These are phyloP conservation scores for Effrenium voratum DNA, from an alignment of 73 alveolate genomes.

Conservation along the genomic window DNA sequence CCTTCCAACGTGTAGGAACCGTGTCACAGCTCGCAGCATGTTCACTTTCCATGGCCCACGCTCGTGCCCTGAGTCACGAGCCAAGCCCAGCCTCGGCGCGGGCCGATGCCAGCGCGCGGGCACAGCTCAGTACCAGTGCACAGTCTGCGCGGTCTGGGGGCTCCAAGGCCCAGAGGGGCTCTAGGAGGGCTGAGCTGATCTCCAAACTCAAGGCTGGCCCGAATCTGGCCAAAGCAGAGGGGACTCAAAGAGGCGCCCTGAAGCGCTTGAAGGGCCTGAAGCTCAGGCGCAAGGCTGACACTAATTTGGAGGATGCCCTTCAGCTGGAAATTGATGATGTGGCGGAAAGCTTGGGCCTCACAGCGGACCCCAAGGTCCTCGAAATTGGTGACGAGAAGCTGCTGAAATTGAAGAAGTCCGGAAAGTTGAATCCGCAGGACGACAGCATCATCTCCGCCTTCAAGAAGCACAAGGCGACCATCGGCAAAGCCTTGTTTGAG, in stretches of 20 bases:
- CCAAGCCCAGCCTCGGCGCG: too few species aligned
- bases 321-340: slow-evolving; percentile 26
- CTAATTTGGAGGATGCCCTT: neutral
- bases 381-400: slow-evolving; percentile 64
- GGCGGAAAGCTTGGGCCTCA: slow-evolving; percentile 36
- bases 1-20: too few species aligned
- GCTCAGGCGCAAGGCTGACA: neutral
- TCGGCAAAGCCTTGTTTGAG: slow-evolving; percentile 46
- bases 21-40: too few species aligned
- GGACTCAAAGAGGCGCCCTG: neutral
- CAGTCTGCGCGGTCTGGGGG: too few species aligned
- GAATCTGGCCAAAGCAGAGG: neutral
- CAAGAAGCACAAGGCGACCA: slow-evolving; percentile 81
- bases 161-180: too few species aligned
- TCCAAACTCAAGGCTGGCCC: slow-evolving; percentile 29
- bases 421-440: slow-evolving; percentile 57
- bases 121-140: too few species aligned
- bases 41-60: too few species aligned
- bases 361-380: slow-evolving; percentile 63
- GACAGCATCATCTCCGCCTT: slow-evolving; percentile 62
- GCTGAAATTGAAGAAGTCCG: slow-evolving; percentile 14
- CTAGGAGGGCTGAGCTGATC: too few species aligned
- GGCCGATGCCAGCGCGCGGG: too few species aligned
- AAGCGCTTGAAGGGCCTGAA: neutral
- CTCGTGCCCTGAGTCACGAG: too few species aligned